Conservation (phyloP, 176 grass and related monocot species). For the Triticum timopheevii region DNA sequence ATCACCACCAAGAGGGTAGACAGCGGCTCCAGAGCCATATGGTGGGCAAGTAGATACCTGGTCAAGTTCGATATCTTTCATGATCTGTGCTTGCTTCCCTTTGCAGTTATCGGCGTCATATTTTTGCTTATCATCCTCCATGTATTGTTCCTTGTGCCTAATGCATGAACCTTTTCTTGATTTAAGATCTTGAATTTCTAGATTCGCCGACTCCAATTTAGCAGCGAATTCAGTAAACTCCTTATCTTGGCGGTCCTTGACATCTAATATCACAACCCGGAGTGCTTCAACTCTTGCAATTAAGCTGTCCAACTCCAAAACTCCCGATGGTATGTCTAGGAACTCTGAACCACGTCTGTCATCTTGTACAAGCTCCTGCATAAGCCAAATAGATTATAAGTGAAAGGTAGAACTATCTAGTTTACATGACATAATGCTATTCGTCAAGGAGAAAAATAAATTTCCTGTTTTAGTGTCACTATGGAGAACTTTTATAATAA, state of each 20-base stretch:
- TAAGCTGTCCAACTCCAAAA: constrained; percentile 48
- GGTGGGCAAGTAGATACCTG: constrained; percentile 51
- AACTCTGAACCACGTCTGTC: neutral
- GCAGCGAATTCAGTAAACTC: constrained; percentile 33
- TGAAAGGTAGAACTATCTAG: neutral
- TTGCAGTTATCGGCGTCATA: constrained; percentile 38
- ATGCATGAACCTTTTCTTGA: constrained; percentile 8
- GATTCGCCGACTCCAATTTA: constrained; percentile 24
- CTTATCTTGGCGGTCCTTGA: constrained; percentile 31
- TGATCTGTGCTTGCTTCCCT: constrained; percentile 43
- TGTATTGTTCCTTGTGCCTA: constrained; percentile 10
- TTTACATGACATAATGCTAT: neutral
- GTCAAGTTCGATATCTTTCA: constrained; percentile 81
- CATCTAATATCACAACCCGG: constrained; percentile 31
- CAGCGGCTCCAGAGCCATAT: constrained; percentile 25
- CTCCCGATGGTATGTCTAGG: constrained; percentile 20
- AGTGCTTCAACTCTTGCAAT: constrained; percentile 61
- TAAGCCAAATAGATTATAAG: constrained; percentile 2
- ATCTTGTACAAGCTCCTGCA: constrained; percentile 41
- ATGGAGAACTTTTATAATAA: neutral
- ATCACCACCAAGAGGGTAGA: constrained; percentile 24
- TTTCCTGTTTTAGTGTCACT: neutral
- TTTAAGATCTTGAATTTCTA: constrained; percentile 40
- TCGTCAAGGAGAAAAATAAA: neutral
- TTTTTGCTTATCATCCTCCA: constrained; percentile 19